Percentiles rank a stretch among this genome's conserved stretches.
Conservation (phyloP, 2,329 filamentous ascomycete species). For the Exutisphaerella laricina region DNA sequence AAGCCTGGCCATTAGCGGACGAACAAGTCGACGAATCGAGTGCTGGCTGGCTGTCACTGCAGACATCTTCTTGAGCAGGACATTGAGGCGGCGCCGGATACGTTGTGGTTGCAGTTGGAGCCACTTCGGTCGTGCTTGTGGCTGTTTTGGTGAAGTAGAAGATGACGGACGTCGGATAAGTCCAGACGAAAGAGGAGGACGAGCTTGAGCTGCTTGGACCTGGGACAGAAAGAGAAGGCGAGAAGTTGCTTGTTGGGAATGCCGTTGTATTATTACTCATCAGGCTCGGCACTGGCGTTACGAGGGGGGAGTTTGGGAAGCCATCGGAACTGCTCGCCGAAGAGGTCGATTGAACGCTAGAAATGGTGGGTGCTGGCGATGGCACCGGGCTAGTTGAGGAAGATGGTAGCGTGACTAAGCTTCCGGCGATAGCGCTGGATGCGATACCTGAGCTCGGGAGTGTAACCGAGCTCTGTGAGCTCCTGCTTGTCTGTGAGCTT, state of each 20-base stretch:
- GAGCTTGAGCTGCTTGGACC: neutral
- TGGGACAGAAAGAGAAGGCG: neutral
- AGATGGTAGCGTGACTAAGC: neutral
- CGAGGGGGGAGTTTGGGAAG: too few relatives aligned
- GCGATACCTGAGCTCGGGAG: neutral
- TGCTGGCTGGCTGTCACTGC: neutral
- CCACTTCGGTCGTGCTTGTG: neutral
- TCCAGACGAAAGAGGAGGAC: neutral
- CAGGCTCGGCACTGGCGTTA: too few relatives aligned
- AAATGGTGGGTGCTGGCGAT: too few relatives aligned
- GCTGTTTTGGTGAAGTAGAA: neutral
- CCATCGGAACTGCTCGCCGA: too few relatives aligned
- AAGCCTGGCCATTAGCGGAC: neutral
- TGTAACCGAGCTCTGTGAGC: neutral
- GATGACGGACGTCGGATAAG: neutral
- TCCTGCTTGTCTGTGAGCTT: conserved; percentile 5
- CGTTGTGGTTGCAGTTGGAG: neutral
- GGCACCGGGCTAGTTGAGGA: too few relatives aligned
- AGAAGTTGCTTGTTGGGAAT: too few relatives aligned
- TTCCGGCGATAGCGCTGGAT: neutral
- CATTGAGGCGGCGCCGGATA: neutral
- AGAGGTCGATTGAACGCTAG: too few relatives aligned
- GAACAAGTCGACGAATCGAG: neutral
- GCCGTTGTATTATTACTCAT: too few relatives aligned
- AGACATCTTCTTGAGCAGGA: neutral